These are phyloP conservation scores for Hanseniaspora sp. DNA, from an alignment of 1,139 yeast genomes.

Conservation along the genomic window DNA sequence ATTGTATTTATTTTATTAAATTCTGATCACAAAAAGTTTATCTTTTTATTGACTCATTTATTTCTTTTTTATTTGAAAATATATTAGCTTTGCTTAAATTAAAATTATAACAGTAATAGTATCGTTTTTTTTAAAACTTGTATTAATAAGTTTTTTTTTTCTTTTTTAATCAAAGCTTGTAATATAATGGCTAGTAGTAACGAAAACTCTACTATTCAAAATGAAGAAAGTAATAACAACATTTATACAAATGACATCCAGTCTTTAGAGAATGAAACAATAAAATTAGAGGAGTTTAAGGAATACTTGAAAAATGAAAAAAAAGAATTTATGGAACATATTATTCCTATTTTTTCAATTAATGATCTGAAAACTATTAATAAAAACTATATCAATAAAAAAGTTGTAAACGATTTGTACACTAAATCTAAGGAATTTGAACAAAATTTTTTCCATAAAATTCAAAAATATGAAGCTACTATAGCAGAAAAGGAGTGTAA, in stretches of 20 bases:
- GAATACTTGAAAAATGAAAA: constrained; percentile 10
- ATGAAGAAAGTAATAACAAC: neutral
- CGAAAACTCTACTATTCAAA: neutral
- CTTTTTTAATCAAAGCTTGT: too few species aligned
- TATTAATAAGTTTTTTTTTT: too few species aligned
- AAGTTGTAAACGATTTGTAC: neutral
- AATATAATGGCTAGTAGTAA: neutral
- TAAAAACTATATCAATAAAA: neutral
- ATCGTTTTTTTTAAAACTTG: too few species aligned
- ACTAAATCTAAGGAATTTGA: neutral
- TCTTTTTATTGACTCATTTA: too few species aligned
- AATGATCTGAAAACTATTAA: neutral
- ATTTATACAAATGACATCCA: neutral
- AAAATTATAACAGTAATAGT: too few species aligned
- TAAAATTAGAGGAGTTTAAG: constrained; percentile 3
- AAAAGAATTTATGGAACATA: constrained; percentile 1
- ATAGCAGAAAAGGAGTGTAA: neutral
- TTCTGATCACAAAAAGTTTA: too few species aligned
- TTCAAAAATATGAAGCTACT: constrained; percentile 1
- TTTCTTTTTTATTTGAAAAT: too few species aligned
- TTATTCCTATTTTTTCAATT: constrained; percentile 4
- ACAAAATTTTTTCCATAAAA: neutral
- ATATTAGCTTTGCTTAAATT: too few species aligned
- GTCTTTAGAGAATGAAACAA: neutral
- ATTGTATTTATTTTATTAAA: too few species aligned